A percentile compares a stretch with the other conserved stretches of the same genome.
phyloP scores from a whole-genome alignment of 331 rosid species.

The Quercus tomentella region DNA sequence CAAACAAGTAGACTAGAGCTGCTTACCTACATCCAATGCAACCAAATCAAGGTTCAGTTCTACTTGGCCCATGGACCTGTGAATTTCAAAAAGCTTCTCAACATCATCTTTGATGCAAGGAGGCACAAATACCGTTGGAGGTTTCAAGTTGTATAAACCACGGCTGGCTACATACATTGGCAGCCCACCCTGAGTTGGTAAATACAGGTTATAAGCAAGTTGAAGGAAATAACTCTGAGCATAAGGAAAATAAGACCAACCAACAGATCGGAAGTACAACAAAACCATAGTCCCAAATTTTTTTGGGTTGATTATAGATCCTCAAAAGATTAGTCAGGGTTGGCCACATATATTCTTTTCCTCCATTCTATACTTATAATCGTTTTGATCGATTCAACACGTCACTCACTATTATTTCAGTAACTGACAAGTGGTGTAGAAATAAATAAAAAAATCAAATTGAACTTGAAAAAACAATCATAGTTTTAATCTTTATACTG shows the following conservation, averaged over 20 bases:
- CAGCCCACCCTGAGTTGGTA: conserved; percentile 75
- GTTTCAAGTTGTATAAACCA: conserved; percentile 78
- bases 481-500: background rate
- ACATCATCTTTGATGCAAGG: conserved; percentile 87
- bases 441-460: background rate
- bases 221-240: background rate
- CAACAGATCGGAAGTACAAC: background rate
- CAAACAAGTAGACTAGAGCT: conserved; percentile 11
- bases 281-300: too few relatives aligned
- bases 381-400: background rate
- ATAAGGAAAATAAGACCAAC: background rate
- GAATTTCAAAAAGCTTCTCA: conserved; percentile 80
- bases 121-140: conserved; percentile 91
- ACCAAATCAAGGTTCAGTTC: conserved; percentile 79
- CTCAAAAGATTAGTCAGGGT: background rate
- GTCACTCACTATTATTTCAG: background rate
- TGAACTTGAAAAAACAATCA: background rate
- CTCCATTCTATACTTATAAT: background rate
- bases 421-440: too few relatives aligned
- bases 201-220: conserved; percentile 9
- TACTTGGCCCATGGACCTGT: conserved; percentile 79
- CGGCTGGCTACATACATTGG: conserved; percentile 96
- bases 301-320: too few relatives aligned
- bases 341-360: too few relatives aligned
- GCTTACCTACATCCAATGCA: conserved; percentile 85